Evolutionary conservation across 352 stramenopile species (phyloP), one percentile per base, ranked within the genome.

Genomic region (Halophytophthora batemanensis): DNA sequence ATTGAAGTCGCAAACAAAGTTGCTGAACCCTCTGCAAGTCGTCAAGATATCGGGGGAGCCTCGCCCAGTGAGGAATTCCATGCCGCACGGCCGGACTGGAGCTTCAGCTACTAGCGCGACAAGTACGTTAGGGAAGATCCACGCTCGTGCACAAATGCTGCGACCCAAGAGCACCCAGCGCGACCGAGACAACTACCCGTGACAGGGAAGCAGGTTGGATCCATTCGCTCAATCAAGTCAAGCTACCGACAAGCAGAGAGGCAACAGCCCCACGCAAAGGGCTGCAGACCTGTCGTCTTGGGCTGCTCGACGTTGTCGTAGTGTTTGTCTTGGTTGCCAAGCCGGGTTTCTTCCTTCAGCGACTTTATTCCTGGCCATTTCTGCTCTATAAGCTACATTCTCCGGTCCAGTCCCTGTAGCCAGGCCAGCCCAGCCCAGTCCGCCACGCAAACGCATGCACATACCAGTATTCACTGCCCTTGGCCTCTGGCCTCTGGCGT

Each of bases 91-190:
- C 18, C 54, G 36, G 25, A 7, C 33, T 19, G 42, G 23, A 39
- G 44, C 35, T 54, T 60, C 21, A 65, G 43, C 55, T 66, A 31
- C 25, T 8, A 64, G 14, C 53, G 55, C 23, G n/a, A 62, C 48
- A 7, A 42, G 38, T 1, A 33, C 55, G 2, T 37, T 83, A 15
- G 65, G 58, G 29, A 77, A 80, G 52, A 82, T 90, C 23, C 74
- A 87, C 17, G 50, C 61, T n/a, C 64, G 74, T 40, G 65, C 74
- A 8, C 70, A 86, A 40, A 77, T 70, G 55, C 50, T 90, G 44
- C 67, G 75, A 19, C 74, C 76, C 2, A 76, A 72, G 39, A 87
- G 71, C 39, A 62, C 45, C 21, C 55, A 56, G 13, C 56, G 55
- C 6, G 44, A 49, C 3, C 29, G 23, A 36, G 23, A 11, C 15